Evolutionary conservation across 2,329 filamentous ascomycete species (phyloP).

Genomic region (Hymenoscyphus fructigenus): DNA sequence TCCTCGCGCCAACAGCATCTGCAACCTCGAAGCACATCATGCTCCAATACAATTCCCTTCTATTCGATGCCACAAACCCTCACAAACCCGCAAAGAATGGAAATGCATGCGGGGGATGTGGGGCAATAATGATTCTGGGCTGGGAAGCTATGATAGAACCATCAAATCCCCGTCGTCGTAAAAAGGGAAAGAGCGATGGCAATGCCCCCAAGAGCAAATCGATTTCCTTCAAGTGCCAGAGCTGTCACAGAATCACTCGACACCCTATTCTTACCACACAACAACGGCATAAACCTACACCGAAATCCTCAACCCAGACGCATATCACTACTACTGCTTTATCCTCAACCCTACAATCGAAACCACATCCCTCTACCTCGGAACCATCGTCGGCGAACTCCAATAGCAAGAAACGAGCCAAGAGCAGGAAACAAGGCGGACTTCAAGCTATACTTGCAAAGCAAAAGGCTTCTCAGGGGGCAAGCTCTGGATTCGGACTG

Average conservation of each 20-base stretch:
- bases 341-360: neutral
- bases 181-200: slow-evolving; percentile 10
- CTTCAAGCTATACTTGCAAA: slow-evolving; percentile 59
- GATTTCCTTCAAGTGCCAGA: slow-evolving; percentile 33
- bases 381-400: slow-evolving; percentile 46
- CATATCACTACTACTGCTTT: neutral
- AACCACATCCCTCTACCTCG: slow-evolving; percentile 22
- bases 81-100: slow-evolving; percentile 51
- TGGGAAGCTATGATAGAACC: slow-evolving; percentile 26
- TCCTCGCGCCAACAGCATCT: slow-evolving; percentile 52
- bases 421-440: slow-evolving; percentile 59
- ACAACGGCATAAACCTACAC: slow-evolving; percentile 6
- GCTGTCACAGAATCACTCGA: slow-evolving; percentile 31
- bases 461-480: slow-evolving; percentile 25
- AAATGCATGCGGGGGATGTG: slow-evolving; percentile 58
- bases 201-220: slow-evolving; percentile 12
- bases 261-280: slow-evolving; percentile 15
- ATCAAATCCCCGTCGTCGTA: slow-evolving; percentile 7
- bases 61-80: slow-evolving; percentile 47
- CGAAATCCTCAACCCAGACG: neutral
- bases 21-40: slow-evolving; percentile 60
- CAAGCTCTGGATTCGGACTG: slow-evolving; percentile 33
- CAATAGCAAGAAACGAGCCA: slow-evolving; percentile 64
- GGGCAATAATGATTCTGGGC: slow-evolving; percentile 58
- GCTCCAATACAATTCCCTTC: slow-evolving; percentile 50